phyloP scores from a whole-genome alignment of 306 rosid genomes.

The Prunus salicina region DNA sequence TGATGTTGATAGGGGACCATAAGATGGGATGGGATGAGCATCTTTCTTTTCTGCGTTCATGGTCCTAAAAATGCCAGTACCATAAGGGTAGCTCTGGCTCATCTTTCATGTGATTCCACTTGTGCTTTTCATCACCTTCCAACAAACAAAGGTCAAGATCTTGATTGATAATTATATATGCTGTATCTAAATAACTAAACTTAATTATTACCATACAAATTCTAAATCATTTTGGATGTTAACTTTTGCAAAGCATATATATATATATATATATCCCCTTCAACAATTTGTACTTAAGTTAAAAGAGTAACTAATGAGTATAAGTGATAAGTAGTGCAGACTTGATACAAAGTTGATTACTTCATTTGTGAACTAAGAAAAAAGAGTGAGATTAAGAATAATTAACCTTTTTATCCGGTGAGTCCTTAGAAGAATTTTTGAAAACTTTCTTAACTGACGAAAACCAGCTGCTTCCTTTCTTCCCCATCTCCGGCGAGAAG shows the following conservation, averaged over 20 bases:
- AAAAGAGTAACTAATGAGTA: too few species aligned
- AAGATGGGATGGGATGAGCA: background rate
- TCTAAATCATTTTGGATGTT: too few species aligned
- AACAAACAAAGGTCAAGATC: background rate
- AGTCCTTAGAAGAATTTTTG: conserved; percentile 64
- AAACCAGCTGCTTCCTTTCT: conserved; percentile 86
- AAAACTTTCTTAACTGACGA: conserved; percentile 86
- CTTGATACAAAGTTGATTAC: too few species aligned
- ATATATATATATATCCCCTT: too few species aligned
- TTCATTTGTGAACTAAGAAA: background rate
- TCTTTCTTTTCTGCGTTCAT: conserved; percentile 7
- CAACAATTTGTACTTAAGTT: too few species aligned
- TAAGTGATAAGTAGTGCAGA: too few species aligned
- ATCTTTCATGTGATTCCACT: conserved; percentile 8
- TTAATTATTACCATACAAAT: background rate
- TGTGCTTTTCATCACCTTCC: background rate
- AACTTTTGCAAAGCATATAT: too few species aligned
- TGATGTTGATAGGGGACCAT: conserved; percentile 71
- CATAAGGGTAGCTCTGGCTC: background rate
- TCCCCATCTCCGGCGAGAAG: conserved; percentile 60
- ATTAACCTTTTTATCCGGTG: conserved; percentile 55
- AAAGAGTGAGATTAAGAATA: background rate
- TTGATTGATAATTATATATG: background rate
- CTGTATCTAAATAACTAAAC: background rate
- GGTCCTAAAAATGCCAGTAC: conserved; percentile 26